phyloP scores from a whole-genome alignment of 148 eudicot genomes.

The Nyssa sinensis region DNA sequence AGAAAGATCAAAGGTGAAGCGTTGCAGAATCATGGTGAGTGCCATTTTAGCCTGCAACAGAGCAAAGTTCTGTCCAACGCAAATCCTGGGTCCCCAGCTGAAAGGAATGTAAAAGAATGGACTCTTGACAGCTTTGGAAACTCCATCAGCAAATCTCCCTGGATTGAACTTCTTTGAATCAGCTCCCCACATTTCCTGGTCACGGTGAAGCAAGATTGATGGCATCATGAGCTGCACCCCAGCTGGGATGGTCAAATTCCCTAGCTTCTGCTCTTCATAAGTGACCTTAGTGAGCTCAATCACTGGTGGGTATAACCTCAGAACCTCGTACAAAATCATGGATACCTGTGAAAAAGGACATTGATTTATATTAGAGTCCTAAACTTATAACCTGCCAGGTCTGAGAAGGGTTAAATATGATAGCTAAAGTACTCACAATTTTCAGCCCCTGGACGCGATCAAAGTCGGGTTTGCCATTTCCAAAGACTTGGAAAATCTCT shows the following conservation, averaged over 20 bases:
- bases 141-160: constrained; percentile 18
- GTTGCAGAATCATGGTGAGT: neutral
- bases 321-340: constrained; percentile 1
- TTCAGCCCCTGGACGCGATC: constrained; percentile 22
- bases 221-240: constrained; percentile 8
- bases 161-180: constrained; percentile 40
- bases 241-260: neutral
- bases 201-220: neutral
- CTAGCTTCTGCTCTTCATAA: neutral
- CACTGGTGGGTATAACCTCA: constrained; percentile 9
- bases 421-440: neutral
- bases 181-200: constrained; percentile 28
- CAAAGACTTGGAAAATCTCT: constrained; percentile 22
- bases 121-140: neutral
- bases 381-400: neutral
- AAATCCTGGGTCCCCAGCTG: constrained; percentile 38
- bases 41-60: constrained; percentile 32
- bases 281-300: neutral
- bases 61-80: constrained; percentile 38
- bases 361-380: neutral
- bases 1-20: neutral
- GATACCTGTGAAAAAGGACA: neutral
- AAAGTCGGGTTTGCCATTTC: constrained; percentile 8
- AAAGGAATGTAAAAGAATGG: constrained; percentile 1
- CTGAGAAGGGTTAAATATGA: too few relatives aligned